Evolutionary conservation across 1,139 yeast species (phyloP).

Genomic region (Citeromyces siamensis): DNA sequence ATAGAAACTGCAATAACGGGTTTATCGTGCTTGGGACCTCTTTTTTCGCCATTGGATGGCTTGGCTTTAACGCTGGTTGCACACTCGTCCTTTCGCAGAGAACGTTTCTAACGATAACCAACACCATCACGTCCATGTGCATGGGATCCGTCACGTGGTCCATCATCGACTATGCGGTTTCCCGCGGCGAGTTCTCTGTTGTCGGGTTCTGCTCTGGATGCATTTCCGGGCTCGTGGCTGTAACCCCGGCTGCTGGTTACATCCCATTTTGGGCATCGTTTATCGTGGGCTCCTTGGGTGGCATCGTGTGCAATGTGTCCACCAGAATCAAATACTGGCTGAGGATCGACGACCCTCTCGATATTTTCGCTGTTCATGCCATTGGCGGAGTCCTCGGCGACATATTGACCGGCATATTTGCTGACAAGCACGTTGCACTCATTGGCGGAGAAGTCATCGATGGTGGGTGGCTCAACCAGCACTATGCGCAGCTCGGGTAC

Average conservation of each 20-base stretch:
- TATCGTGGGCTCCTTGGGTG: slow-evolving; percentile 16
- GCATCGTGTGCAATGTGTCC: slow-evolving; percentile 32
- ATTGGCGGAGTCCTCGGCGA: slow-evolving; percentile 88
- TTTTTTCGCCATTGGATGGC: slow-evolving; percentile 40
- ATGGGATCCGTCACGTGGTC: slow-evolving; percentile 13
- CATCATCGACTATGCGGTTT: slow-evolving; percentile 9
- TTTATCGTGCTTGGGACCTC: slow-evolving; percentile 33
- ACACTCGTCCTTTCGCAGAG: slow-evolving; percentile 22
- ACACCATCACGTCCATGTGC: slow-evolving; percentile 10
- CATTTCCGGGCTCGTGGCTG: slow-evolving; percentile 18
- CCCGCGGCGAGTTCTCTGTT: slow-evolving; percentile 12
- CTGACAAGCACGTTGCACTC: slow-evolving; percentile 11
- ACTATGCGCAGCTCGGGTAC: slow-evolving; percentile 36
- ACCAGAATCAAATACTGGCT: slow-evolving; percentile 65
- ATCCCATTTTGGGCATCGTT: slow-evolving; percentile 18
- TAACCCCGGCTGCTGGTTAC: slow-evolving; percentile 20
- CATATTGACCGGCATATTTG: slow-evolving; percentile 72
- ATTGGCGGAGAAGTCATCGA: slow-evolving; percentile 13
- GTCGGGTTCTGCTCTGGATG: slow-evolving; percentile 19
- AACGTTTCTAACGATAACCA: slow-evolving; percentile 9
- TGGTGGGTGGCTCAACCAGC: slow-evolving; percentile 37
- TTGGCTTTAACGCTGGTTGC: slow-evolving; percentile 65
- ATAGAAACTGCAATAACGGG: slow-evolving; percentile 38
- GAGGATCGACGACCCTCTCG: slow-evolving; percentile 89
- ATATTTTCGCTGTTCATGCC: slow-evolving; percentile 89